Percentiles rank a stretch among this genome's conserved stretches.
phyloP scores from a whole-genome alignment of 768 basidiomycete species.

The Naganishia vishniacii region DNA sequence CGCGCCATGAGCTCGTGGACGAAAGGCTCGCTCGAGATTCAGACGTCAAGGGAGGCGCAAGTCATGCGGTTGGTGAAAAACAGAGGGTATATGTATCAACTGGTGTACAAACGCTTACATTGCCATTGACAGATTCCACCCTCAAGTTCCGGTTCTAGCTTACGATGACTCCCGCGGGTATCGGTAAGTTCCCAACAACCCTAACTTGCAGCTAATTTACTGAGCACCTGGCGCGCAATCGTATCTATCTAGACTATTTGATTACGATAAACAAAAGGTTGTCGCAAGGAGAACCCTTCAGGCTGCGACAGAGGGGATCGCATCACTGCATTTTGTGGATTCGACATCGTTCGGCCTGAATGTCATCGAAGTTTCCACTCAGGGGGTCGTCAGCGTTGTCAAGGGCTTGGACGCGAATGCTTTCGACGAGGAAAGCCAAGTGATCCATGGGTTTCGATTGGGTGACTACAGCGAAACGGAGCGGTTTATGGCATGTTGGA shows the following conservation, averaged over 20 bases:
- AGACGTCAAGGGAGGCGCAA: background rate
- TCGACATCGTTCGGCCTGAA: background rate
- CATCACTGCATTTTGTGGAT: constrained; percentile 10
- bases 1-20: constrained; percentile 3
- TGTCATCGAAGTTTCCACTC: background rate
- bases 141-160: background rate
- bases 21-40: background rate
- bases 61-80: background rate
- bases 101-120: too few species aligned
- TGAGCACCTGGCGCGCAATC: too few species aligned
- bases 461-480: background rate
- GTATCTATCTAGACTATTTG: background rate
- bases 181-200: background rate
- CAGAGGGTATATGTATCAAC: background rate
- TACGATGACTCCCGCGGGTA: background rate
- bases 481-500: constrained; percentile 7
- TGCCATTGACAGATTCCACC: background rate
- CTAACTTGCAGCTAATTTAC: background rate
- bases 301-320: background rate
- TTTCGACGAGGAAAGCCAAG: background rate
- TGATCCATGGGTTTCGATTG: background rate
- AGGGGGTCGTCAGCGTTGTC: background rate
- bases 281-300: background rate
- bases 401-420: background rate
- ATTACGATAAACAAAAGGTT: background rate